A percentile compares a stretch with the other conserved stretches of the same genome.
These are phyloP conservation scores for Bifiguratus adelaidae DNA, from an alignment of 192 early-diverging fungal species.

Conservation along the genomic window DNA sequence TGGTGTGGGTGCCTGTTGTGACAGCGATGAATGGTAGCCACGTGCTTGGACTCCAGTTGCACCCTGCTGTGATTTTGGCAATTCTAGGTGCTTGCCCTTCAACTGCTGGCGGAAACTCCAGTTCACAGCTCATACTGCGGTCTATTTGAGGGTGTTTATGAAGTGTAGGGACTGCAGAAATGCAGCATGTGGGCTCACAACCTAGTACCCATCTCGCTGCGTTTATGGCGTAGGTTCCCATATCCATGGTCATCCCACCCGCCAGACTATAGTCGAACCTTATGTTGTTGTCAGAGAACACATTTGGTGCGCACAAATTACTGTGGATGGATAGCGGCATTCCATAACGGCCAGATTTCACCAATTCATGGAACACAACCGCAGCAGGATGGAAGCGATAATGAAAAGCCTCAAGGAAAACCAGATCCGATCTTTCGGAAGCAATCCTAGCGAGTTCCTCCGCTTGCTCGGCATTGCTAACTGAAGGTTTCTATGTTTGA, in stretches of 20 bases:
- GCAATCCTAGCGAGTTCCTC: constrained; percentile 15
- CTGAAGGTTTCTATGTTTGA: constrained; percentile 21
- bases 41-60: constrained; percentile 8
- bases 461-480: constrained; percentile 21
- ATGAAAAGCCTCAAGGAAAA: constrained; percentile 29
- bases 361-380: constrained; percentile 9
- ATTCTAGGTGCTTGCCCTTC: neutral
- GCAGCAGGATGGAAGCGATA: constrained; percentile 23
- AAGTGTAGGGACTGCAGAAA: constrained; percentile 7
- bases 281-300: constrained; percentile 15
- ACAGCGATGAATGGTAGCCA: constrained; percentile 1
- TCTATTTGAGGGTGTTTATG: constrained; percentile 9
- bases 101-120: constrained; percentile 4
- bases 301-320: neutral
- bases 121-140: constrained; percentile 7
- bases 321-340: neutral
- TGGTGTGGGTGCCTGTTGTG: constrained; percentile 19
- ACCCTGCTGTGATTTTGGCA: constrained; percentile 11
- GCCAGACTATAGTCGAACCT: constrained; percentile 18
- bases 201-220: constrained; percentile 15
- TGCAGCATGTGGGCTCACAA: constrained; percentile 12
- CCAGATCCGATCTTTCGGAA: constrained; percentile 12
- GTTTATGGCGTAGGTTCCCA: constrained; percentile 20
- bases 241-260: constrained; percentile 17
- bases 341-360: constrained; percentile 6